Percentiles rank a stretch among this genome's conserved stretches.
Evolutionary conservation across 768 basidiomycete species (phyloP).

Genomic region (Heimioporus sp.): DNA sequence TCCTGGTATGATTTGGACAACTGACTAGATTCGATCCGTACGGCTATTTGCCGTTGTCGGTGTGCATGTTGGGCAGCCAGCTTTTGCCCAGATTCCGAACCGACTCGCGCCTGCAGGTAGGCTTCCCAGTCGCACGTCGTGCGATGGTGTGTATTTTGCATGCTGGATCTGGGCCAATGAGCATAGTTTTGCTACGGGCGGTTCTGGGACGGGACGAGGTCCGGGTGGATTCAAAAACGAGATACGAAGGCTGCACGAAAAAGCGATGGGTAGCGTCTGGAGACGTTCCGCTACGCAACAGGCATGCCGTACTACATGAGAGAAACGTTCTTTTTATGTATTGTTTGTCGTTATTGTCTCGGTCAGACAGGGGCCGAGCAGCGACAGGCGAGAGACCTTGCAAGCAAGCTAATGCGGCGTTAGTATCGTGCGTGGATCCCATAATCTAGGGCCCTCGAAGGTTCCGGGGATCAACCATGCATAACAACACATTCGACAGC

Average conservation of each 20-base stretch:
- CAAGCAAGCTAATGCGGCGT: too few relatives aligned
- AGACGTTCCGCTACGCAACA: conserved; percentile 58
- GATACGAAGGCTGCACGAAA: too few relatives aligned
- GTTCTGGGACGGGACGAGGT: conserved; percentile 33
- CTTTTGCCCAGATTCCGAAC: conserved; percentile 71
- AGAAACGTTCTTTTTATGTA: too few relatives aligned
- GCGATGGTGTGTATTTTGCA: too few relatives aligned
- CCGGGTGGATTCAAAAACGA: conserved; percentile 76
- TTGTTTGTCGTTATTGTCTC: too few relatives aligned
- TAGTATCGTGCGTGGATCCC: too few relatives aligned
- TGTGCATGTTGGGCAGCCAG: conserved; percentile 72
- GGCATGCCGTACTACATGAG: too few relatives aligned
- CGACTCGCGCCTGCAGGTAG: conserved; percentile 71
- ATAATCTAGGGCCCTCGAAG: too few relatives aligned
- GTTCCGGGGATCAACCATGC: too few relatives aligned
- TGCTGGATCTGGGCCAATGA: conserved; percentile 82
- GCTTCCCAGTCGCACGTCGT: conserved; percentile 64
- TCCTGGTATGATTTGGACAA: conserved; percentile 15
- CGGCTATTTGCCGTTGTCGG: conserved; percentile 62
- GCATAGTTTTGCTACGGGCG: conserved; percentile 28
- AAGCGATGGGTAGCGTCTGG: conserved; percentile 74
- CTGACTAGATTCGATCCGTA: conserved; percentile 66
- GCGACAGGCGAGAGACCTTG: too few relatives aligned
- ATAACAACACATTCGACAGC: too few relatives aligned
- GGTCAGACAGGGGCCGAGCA: too few relatives aligned